These are phyloP conservation scores for Penicillium roqueforti DNA, from an alignment of 495 filamentous ascomycete species.

Conservation along the genomic window DNA sequence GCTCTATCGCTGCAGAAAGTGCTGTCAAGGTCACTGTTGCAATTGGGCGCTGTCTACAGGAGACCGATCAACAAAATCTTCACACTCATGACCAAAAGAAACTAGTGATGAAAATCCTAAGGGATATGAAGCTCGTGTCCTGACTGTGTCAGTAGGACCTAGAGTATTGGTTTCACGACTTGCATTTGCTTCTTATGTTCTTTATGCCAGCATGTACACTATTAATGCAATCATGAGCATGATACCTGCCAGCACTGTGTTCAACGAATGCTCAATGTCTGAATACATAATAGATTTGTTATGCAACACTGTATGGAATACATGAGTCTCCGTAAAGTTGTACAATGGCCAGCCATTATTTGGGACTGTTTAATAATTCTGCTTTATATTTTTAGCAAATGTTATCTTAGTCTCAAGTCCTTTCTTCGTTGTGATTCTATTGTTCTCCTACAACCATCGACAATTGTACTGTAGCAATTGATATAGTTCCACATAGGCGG, in stretches of 20 bases:
- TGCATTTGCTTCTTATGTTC: constrained; percentile 1
- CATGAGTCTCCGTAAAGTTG: not conserved
- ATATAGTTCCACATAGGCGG: constrained; percentile 7
- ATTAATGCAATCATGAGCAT: constrained; percentile 9
- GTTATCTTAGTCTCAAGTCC: not conserved
- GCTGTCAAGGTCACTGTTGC: constrained; percentile 60
- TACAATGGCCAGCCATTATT: not conserved
- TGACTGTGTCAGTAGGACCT: constrained; percentile 13
- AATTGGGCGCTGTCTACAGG: constrained; percentile 74
- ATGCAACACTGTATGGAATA: not conserved
- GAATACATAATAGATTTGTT: not conserved
- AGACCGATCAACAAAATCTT: constrained; percentile 67
- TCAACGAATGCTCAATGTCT: not conserved
- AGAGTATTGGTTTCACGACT: not conserved
- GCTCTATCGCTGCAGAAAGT: constrained; percentile 53
- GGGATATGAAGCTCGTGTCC: constrained; percentile 41
- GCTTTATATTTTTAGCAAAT: not conserved
- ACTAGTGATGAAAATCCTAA: constrained; percentile 65
- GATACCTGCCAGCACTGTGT: not conserved
- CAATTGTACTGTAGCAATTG: not conserved
- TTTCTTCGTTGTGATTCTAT: not conserved
- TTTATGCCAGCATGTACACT: constrained; percentile 13
- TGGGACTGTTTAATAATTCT: not conserved
- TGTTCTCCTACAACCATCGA: no score
- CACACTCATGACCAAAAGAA: constrained; percentile 72